phyloP scores from a whole-genome alignment of 164 flowering plant genomes.

The grape (Vitis vinifera) region ASM3070453v1 NC_081818.1:26603001-26603500 shows the following conservation, averaged over 20 bases:
- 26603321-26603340: conserved; percentile 62
- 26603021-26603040: too few relatives aligned
- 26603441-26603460: conserved; percentile 4
- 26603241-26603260: conserved; percentile 71
- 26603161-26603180: too few relatives aligned
- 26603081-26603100: too few relatives aligned
- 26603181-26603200: conserved; percentile 17
- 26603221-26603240: conserved; percentile 68
- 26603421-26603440: conserved; percentile 17
- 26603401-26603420: conserved; percentile 53
- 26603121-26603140: too few relatives aligned
- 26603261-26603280: conserved; percentile 70
- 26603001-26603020: too few relatives aligned
- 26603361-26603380: conserved; percentile 73
- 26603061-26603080: too few relatives aligned
- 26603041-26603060: too few relatives aligned
- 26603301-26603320: conserved; percentile 75
- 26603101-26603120: too few relatives aligned
- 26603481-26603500: neutral
- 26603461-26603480: neutral
- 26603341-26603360: conserved; percentile 77
- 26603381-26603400: conserved; percentile 51
- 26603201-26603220: conserved; percentile 52
- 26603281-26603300: conserved; percentile 54
- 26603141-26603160: too few relatives aligned